Evolutionary conservation across 2,329 filamentous ascomycete genomes (phyloP).

Genomic region (Verticillium dahliae): DNA sequence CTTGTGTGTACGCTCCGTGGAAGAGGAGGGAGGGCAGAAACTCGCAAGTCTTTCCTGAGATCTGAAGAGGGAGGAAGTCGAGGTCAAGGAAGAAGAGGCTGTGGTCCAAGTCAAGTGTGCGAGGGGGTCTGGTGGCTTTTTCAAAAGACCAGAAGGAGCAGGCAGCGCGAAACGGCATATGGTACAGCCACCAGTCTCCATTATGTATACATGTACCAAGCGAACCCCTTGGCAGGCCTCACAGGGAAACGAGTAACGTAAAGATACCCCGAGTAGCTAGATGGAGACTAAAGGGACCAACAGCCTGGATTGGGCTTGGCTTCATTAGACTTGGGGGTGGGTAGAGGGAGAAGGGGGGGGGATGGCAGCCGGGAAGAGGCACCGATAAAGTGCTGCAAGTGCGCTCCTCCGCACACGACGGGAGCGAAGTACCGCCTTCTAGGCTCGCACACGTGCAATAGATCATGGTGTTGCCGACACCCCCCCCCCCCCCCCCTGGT

Average conservation of each 20-base stretch:
- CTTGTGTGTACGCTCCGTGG: no score
- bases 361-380: slow-evolving; percentile 13
- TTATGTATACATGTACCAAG: neutral
- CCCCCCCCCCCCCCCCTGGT: slow-evolving; percentile 6
- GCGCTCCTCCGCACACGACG: slow-evolving; percentile 3
- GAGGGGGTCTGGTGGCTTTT: slow-evolving; percentile 3
- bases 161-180: neutral
- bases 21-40: no score
- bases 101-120: neutral
- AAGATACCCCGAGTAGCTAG: slow-evolving; percentile 12
- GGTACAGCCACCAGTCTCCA: neutral
- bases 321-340: slow-evolving; percentile 10
- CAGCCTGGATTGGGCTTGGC: slow-evolving; percentile 13
- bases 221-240: neutral
- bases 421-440: slow-evolving; percentile 13
- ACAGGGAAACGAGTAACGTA: neutral
- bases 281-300: slow-evolving; percentile 12
- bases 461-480: neutral
- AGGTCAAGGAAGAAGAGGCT: neutral
- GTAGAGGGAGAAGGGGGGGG: neutral
- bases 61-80: neutral
- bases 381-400: slow-evolving; percentile 13
- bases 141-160: neutral
- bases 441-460: slow-evolving; percentile 13
- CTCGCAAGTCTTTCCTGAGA: no score